Base-by-base conservation (phyloP, 2,329 filamentous ascomycete genomes). In the Cercospora sp. region DNA sequence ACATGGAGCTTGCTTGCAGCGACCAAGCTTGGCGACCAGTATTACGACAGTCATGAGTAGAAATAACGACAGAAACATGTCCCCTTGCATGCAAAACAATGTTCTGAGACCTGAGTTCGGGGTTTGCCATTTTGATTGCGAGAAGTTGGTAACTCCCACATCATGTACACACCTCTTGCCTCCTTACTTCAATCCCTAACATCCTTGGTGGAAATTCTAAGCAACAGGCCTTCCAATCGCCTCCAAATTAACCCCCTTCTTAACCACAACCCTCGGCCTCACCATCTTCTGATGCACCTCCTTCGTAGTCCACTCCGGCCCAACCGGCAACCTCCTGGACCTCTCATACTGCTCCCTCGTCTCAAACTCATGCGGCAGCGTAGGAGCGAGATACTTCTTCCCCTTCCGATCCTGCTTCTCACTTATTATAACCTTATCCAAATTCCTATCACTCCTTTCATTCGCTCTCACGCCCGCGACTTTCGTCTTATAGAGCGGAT, bases 251-350 rank as follows among this genome's bases (percentile, higher is more conserved):
- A 69, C 67, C 58, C 95, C 95, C 81, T 94, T 92, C 84, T 96
- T 97, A 79, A 97, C 83, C 79, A 98, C 84, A 72, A 98, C 87
- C 75, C 93, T 88, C 67, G 95, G 95, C 86, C 94, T 96, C 68
- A 91, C 96, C 69, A 87, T 87, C 74, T 91, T 88, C 83, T 98
- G 94, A 86, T 95, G 95, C 13, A 91, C 93, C 83, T 93, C 89
- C 86, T 97, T 97, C n/a, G 94, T 98, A 73, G 90, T 89, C 94
- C 94, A 99, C 80, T 99, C 94, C 16, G 91, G 92, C 1, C 95
- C 95, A 69, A 98, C 88, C 1, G 95, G 95, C 72, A 97, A 81
- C 53, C 94, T 86, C 67, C 98, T 83, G 71, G 91, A 91, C 61
- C 94, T 85, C 84, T 99, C 95, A 81, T 98, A 98, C 83, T 97